Percentiles rank a stretch among this genome's conserved stretches.
Evolutionary conservation across 2,329 filamentous ascomycete species (phyloP).

Genomic region (Alternaria arborescens): DNA sequence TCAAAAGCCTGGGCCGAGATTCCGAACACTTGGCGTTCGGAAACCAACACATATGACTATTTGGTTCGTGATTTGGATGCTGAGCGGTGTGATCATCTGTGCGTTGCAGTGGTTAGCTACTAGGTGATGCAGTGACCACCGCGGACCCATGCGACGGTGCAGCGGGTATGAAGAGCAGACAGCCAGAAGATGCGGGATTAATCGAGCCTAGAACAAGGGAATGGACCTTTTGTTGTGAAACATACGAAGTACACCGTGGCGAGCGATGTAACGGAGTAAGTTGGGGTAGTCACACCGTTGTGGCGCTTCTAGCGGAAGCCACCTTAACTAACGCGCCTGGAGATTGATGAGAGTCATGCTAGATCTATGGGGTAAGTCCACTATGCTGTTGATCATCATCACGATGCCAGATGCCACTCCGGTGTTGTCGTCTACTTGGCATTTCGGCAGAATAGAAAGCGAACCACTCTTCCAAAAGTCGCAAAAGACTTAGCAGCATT

Average conservation of each 20-base stretch:
- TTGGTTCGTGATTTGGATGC: neutral
- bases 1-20: conserved; percentile 2
- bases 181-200: neutral
- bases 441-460: conserved; percentile 1
- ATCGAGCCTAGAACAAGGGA: neutral
- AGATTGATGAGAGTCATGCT: neutral
- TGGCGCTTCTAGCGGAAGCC: conserved; percentile 4
- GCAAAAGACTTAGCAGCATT: neutral
- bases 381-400: conserved; percentile 1
- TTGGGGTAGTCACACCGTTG: neutral
- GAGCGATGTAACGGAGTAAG: neutral
- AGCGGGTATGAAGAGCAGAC: neutral
- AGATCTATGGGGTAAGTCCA: neutral
- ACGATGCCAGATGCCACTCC: neutral
- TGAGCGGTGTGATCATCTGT: conserved; percentile 3
- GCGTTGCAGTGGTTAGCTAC: neutral
- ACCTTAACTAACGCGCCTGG: neutral
- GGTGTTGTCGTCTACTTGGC: neutral
- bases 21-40: conserved; percentile 2
- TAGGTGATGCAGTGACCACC: neutral
- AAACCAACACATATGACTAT: neutral
- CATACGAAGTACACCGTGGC: neutral
- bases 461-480: neutral
- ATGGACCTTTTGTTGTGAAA: neutral
- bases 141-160: neutral